Percentiles rank a stretch among this genome's conserved stretches.
Conservation (phyloP, 1,284 basidiomycete genomes). For the Moesziomyces aphidis region DNA sequence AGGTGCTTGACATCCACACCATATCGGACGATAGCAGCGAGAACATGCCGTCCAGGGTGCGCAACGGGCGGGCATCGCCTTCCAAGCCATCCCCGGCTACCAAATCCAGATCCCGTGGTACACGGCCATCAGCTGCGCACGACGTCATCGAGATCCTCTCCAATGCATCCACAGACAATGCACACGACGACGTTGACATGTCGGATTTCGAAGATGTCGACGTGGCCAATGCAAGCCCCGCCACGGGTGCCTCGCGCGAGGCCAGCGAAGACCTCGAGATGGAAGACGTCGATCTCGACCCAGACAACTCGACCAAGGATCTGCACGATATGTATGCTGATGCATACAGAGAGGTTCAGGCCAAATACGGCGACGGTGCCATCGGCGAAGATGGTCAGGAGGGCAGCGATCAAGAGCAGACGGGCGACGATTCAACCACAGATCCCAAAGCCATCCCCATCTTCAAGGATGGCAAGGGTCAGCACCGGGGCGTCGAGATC, state of each 20-base stretch:
- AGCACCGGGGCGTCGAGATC: slow-evolving; percentile 48
- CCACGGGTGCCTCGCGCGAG: slow-evolving; percentile 10
- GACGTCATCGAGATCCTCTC: slow-evolving; percentile 32
- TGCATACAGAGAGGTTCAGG: slow-evolving; percentile 43
- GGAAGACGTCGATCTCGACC: slow-evolving; percentile 57
- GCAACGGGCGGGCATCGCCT: slow-evolving; percentile 3
- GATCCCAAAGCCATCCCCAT: slow-evolving; percentile 24
- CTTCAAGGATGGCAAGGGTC: slow-evolving; percentile 60
- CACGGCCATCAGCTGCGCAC: slow-evolving; percentile 7
- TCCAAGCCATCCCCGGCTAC: slow-evolving; percentile 2
- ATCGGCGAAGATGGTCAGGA: slow-evolving; percentile 21
- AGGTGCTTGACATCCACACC: slow-evolving; percentile 41
- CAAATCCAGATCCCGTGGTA: slow-evolving; percentile 1
- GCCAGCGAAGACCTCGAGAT: slow-evolving; percentile 41
- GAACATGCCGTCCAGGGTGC: slow-evolving; percentile 16
- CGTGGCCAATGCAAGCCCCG: slow-evolving; percentile 5
- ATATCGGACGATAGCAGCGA: slow-evolving; percentile 26
- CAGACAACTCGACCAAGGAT: slow-evolving; percentile 19
- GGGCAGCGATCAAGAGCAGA: slow-evolving; percentile 17
- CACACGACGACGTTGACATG: slow-evolving; percentile 36
- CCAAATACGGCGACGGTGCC: slow-evolving; percentile 25
- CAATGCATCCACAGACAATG: slow-evolving; percentile 26
- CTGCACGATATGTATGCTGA: slow-evolving; percentile 53
- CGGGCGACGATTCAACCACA: slow-evolving; percentile 4
- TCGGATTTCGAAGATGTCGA: slow-evolving; percentile 56